Evolutionary conservation across 2,329 filamentous ascomycete species (phyloP).

Genomic region (Leptosphaerulina australis): DNA sequence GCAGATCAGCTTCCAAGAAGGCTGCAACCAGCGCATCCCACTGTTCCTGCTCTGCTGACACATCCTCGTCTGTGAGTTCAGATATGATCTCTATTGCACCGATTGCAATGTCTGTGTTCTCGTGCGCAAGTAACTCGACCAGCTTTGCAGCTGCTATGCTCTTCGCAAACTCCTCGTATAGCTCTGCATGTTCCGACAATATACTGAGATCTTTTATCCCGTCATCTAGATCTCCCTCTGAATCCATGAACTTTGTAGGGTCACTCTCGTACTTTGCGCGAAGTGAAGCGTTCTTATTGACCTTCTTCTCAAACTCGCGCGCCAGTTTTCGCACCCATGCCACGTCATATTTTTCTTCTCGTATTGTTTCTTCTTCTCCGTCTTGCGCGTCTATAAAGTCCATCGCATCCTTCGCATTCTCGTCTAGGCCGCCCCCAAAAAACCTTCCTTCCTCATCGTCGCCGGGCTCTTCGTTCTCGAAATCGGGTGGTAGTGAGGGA

Average conservation of each 20-base stretch:
- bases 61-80: conserved; percentile 93
- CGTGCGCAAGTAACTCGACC: conserved; percentile 83
- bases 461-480: conserved; percentile 62
- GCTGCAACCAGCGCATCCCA: conserved; percentile 76
- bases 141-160: conserved; percentile 75
- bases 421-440: conserved; percentile 88
- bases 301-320: conserved; percentile 85
- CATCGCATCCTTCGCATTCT: conserved; percentile 79
- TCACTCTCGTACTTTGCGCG: conserved; percentile 82
- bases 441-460: conserved; percentile 90
- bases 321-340: conserved; percentile 83
- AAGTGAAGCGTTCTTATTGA: conserved; percentile 87
- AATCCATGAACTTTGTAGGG: conserved; percentile 80
- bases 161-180: conserved; percentile 80
- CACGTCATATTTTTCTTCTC: conserved; percentile 77
- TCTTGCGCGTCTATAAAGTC: conserved; percentile 82
- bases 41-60: conserved; percentile 77
- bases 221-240: conserved; percentile 87
- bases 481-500: conserved; percentile 61
- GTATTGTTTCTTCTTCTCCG: conserved; percentile 54
- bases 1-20: conserved; percentile 68
- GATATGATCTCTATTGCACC: conserved; percentile 86
- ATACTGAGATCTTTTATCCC: conserved; percentile 84
- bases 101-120: conserved; percentile 97
- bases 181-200: conserved; percentile 80